Evolutionary conservation across 1,139 yeast genomes (phyloP).

Genomic region (Yamadazyma diospyri): DNA sequence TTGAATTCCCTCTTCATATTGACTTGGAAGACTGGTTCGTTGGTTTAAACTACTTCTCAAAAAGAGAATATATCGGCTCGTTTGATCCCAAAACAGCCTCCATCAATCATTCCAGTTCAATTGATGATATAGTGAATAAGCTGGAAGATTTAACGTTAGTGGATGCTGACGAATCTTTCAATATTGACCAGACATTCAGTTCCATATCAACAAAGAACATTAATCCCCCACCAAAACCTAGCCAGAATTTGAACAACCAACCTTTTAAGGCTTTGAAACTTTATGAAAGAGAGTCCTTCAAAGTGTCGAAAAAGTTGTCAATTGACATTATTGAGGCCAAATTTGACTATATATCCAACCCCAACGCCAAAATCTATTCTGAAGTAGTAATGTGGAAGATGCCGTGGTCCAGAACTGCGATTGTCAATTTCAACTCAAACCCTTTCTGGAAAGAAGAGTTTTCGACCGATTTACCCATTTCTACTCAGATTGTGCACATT

Average conservation of each 20-base stretch:
- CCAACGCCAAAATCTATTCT: conserved; percentile 45
- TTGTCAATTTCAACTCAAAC: conserved; percentile 43
- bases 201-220: background rate
- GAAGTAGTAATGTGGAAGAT: conserved; percentile 66
- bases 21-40: conserved; percentile 86
- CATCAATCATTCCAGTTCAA: conserved; percentile 11
- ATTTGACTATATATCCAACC: conserved; percentile 27
- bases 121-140: conserved; percentile 10
- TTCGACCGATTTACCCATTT: conserved; percentile 52
- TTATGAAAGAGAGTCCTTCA: conserved; percentile 37
- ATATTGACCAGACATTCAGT: conserved; percentile 9
- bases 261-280: too few species aligned
- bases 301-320: conserved; percentile 53
- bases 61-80: conserved; percentile 52
- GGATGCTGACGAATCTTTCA: conserved; percentile 9
- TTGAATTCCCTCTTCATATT: conserved; percentile 64
- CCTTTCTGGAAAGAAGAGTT: conserved; percentile 77
- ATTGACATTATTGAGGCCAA: conserved; percentile 70
- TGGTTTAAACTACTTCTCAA: conserved; percentile 65
- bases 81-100: conserved; percentile 25
- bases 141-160: conserved; percentile 9
- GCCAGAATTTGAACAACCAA: conserved; percentile 8
- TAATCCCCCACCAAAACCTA: background rate
- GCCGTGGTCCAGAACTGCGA: conserved; percentile 68
- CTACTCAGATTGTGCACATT: conserved; percentile 51